Percentiles rank a stretch among this genome's conserved stretches.
These are phyloP conservation scores for Coprinellus micaceus DNA, from an alignment of 768 basidiomycete species.

Conservation along the genomic window DNA sequence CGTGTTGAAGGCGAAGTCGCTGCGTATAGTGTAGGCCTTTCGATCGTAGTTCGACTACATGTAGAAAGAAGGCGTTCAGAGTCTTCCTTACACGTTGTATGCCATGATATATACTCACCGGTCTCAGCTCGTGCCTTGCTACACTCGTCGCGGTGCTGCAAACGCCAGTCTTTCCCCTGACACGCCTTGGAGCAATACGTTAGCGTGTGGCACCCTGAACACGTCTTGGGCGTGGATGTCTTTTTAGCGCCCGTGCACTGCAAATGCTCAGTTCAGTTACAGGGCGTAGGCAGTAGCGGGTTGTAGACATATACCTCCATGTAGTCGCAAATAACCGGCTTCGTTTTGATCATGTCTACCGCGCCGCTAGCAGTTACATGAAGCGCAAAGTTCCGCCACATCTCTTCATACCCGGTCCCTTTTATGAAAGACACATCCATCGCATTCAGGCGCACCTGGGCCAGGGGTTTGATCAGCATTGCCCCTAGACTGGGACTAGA, in stretches of 20 bases:
- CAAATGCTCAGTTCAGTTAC: too few relatives aligned
- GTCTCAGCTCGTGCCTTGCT: neutral
- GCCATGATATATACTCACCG: too few relatives aligned
- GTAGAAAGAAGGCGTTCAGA: too few relatives aligned
- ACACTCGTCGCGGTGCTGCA: neutral
- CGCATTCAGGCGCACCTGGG: neutral
- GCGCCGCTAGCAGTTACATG: too few relatives aligned
- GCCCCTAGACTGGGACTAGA: neutral
- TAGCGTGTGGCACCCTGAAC: neutral
- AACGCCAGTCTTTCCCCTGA: neutral
- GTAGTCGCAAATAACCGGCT: neutral
- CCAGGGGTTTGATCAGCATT: neutral
- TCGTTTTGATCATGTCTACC: neutral
- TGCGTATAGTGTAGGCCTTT: too few relatives aligned
- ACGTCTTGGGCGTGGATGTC: neutral
- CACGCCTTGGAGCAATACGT: neutral
- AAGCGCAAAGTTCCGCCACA: neutral
- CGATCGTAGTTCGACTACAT: too few relatives aligned
- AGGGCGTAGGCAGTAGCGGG: neutral
- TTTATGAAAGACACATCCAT: neutral
- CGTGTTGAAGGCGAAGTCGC: too few relatives aligned
- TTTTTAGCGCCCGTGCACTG: neutral
- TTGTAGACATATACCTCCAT: neutral
- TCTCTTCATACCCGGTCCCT: neutral
- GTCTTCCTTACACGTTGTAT: too few relatives aligned